Percentiles rank a stretch among this genome's conserved stretches.
These are phyloP conservation scores for Sisymbrium altissimum DNA, from an alignment of 345 rosid genomes.

Conservation along the genomic window DNA sequence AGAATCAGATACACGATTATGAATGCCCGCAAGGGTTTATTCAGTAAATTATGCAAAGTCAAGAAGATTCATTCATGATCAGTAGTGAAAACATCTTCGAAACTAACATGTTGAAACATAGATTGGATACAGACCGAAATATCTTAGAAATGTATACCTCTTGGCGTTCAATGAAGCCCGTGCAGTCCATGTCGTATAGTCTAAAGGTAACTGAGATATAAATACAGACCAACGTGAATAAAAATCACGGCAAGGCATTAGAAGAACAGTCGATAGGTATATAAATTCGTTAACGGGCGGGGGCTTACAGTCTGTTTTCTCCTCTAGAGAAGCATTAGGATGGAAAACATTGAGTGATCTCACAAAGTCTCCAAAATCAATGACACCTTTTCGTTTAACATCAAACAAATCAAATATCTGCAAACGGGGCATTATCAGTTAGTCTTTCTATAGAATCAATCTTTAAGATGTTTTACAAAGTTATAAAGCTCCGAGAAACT, in stretches of 20 bases:
- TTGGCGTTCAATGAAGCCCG: conserved; percentile 91
- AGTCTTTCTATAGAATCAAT: neutral
- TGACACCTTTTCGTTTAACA: conserved; percentile 78
- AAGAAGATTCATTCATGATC: neutral
- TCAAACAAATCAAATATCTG: conserved; percentile 83
- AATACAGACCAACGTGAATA: neutral
- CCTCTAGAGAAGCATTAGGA: conserved; percentile 76
- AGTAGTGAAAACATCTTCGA: neutral
- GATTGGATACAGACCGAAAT: neutral
- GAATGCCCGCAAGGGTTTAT: neutral
- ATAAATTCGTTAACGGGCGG: neutral
- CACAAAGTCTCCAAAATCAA: conserved; percentile 95
- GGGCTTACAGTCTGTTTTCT: conserved; percentile 80
- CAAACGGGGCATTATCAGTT: neutral
- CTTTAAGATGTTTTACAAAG: neutral
- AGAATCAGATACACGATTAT: conserved; percentile 32
- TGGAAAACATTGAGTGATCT: conserved; percentile 87
- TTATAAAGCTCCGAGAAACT: neutral
- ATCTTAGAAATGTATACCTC: conserved; percentile 47
- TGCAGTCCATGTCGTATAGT: conserved; percentile 83
- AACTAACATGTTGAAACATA: neutral
- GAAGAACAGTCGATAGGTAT: neutral
- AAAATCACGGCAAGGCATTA: neutral
- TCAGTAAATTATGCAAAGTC: conserved; percentile 3
- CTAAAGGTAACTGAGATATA: conserved; percentile 72